A percentile compares a stretch with the other conserved stretches of the same genome.
phyloP scores from a whole-genome alignment of 2,329 filamentous ascomycete species.

The Plenodomus lindquistii region DNA sequence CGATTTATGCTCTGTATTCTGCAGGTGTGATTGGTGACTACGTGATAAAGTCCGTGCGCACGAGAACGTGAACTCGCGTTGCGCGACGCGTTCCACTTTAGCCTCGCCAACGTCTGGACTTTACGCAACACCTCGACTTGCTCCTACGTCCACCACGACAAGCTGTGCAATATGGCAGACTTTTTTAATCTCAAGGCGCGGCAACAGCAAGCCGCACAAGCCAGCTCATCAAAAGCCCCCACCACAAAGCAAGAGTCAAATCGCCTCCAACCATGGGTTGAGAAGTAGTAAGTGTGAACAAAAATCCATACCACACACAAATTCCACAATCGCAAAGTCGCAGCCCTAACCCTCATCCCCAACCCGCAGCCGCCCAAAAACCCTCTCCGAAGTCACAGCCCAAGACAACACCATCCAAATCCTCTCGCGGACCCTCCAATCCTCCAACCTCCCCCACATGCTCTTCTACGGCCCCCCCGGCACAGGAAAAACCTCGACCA shows the following conservation, averaged over 20 bases:
- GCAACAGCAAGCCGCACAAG: conserved; percentile 71
- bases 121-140: not conserved
- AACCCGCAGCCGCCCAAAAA: conserved; percentile 78
- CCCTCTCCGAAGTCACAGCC: conserved; percentile 89
- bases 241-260: conserved; percentile 64
- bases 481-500: conserved; percentile 96
- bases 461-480: conserved; percentile 98
- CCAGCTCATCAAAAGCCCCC: conserved; percentile 69
- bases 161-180: conserved; percentile 67
- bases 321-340: too few species aligned
- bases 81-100: conserved; percentile 40
- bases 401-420: conserved; percentile 97
- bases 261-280: conserved; percentile 89
- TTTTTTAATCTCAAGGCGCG: conserved; percentile 97
- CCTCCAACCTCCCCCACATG: conserved; percentile 98
- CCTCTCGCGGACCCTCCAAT: conserved; percentile 88
- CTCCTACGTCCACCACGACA: conserved; percentile 2
- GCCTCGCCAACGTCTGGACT: conserved; percentile 3
- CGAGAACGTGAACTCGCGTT: conserved; percentile 36
- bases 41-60: conserved; percentile 18
- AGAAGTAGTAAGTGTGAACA: conserved; percentile 93
- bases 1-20: not conserved
- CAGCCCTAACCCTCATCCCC: conserved; percentile 13
- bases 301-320: not conserved
- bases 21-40: conserved; percentile 18